phyloP scores from a whole-genome alignment of 805 yeast species.

The Starmerella apis region DNA sequence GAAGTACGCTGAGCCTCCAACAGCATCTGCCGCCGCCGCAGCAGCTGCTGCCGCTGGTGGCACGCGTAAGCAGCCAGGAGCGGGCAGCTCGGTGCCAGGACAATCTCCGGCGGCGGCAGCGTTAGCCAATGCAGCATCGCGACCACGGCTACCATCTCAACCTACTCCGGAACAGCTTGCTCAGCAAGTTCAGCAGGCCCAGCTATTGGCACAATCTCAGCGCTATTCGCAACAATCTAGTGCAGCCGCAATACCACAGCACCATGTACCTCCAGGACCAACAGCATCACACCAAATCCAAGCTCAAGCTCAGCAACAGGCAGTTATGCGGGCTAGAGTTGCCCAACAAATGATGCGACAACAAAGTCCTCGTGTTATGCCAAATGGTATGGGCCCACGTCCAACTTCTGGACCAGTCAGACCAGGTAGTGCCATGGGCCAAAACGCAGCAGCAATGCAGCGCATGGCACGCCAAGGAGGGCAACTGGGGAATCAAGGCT shows the following conservation, averaged over 20 bases:
- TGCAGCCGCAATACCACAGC: slow-evolving; percentile 1
- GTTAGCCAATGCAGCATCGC: neutral
- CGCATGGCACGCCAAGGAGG: neutral
- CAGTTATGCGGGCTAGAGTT: slow-evolving; percentile 18
- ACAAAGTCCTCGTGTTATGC: neutral
- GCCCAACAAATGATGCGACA: slow-evolving; percentile 12
- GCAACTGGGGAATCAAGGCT: neutral
- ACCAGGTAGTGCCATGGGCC: slow-evolving; percentile 17
- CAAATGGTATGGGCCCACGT: neutral
- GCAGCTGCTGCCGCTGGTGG: slow-evolving; percentile 3
- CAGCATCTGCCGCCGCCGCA: slow-evolving; percentile 16
- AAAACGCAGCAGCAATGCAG: neutral
- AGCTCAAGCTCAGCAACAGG: slow-evolving; percentile 24
- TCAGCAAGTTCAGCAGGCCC: slow-evolving; percentile 19
- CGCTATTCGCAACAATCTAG: neutral
- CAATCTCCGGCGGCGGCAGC: slow-evolving; percentile 19
- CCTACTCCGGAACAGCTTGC: slow-evolving; percentile 21
- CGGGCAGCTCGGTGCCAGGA: neutral
- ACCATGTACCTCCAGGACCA: slow-evolving; percentile 23
- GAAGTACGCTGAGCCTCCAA: slow-evolving; percentile 36
- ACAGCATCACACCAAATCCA: slow-evolving; percentile 24
- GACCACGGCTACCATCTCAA: slow-evolving; percentile 3
- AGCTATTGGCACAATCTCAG: slow-evolving; percentile 15
- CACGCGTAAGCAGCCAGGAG: too few species aligned
- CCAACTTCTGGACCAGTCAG: neutral